Base-by-base conservation (phyloP, 192 early-diverging fungal species). In the Coemansia sp. region DNA sequence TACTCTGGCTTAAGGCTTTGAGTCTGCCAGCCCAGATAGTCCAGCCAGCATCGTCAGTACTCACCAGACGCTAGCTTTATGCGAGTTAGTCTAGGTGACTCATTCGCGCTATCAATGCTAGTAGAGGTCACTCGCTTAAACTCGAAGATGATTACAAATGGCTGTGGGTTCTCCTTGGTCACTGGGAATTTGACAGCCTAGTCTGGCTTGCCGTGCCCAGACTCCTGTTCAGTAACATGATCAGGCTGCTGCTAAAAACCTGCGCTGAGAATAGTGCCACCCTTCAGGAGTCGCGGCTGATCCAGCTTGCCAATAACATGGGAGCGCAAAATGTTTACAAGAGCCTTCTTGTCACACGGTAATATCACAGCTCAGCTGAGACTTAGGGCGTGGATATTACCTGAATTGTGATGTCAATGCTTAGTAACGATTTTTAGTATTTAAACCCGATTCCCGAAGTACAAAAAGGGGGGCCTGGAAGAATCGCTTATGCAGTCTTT, bases 271-370 rank as follows among this genome's bases (percentile, higher is more conserved):
- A 50, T 24, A 50, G 20, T 24, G 23, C 9, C 23, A 18, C 5
- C 46, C 23, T 8, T 24, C 23, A 50, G 5, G 18, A 23, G 9
- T 6, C 46, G 46, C 23, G 46, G 46, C 3, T 9, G 46, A 10
- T 50, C 20, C 46, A 50, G 46, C 23, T 24, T 50, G 46, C 46
- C 46, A 50, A 50, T 50, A 50, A 50, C 46, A 50, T 50, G 9
- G 5, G 9, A 0, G 46, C 46, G 46, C 46, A 50, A 9, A 2
- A 50, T 23, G 18, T 50, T 10, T 3, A 4, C 31, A 31, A 31
- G 31, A 31, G 31, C 31, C 31, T 31, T 31, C 31, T n/a, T n/a
- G n/a, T n/a, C n/a, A n/a, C n/a, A n/a, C n/a, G n/a, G n/a, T n/a
- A n/a, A n/a, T n/a, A n/a, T n/a, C n/a, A n/a, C n/a, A n/a, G n/a